A percentile compares a stretch with the other conserved stretches of the same genome.
Evolutionary conservation across 192 early-diverging fungal genomes (phyloP).

Genomic region (Gigaspora rosea): DNA sequence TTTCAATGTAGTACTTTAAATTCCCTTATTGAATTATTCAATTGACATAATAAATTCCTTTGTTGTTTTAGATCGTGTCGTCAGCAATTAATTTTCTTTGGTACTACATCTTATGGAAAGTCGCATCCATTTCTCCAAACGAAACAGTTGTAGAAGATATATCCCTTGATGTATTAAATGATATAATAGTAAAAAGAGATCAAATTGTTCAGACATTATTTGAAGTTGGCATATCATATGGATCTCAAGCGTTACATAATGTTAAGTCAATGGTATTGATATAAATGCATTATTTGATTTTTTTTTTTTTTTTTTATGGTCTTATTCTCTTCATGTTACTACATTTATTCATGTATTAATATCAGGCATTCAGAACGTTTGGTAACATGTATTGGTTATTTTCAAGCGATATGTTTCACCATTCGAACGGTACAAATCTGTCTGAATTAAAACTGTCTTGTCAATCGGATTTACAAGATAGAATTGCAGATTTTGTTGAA

Average conservation of each 20-base stretch:
- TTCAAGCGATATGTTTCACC: slow-evolving; percentile 50
- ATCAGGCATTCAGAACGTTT: slow-evolving; percentile 45
- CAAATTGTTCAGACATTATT: slow-evolving; percentile 19
- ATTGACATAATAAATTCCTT: background rate
- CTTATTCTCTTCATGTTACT: background rate
- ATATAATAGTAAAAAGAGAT: slow-evolving; percentile 17
- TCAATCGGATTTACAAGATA: slow-evolving; percentile 36
- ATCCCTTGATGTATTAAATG: background rate
- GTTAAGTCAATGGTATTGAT: slow-evolving; percentile 3
- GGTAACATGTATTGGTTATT: slow-evolving; percentile 55
- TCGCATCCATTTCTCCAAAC: background rate
- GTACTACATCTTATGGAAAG: slow-evolving; percentile 44
- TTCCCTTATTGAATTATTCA: background rate
- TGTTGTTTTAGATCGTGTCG: slow-evolving; percentile 10
- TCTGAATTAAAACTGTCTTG: slow-evolving; percentile 39
- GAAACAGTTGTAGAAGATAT: background rate
- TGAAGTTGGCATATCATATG: background rate
- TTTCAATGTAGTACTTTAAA: background rate
- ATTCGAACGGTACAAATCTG: slow-evolving; percentile 16
- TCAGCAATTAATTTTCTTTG: slow-evolving; percentile 41
- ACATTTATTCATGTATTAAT: background rate
- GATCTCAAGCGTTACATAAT: background rate
- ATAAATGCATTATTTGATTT: background rate
- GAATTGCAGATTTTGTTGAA: slow-evolving; percentile 45
- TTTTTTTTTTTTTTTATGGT: background rate